Conservation (phyloP, 2,329 filamentous ascomycete genomes). For the Lithohypha guttulata region DNA sequence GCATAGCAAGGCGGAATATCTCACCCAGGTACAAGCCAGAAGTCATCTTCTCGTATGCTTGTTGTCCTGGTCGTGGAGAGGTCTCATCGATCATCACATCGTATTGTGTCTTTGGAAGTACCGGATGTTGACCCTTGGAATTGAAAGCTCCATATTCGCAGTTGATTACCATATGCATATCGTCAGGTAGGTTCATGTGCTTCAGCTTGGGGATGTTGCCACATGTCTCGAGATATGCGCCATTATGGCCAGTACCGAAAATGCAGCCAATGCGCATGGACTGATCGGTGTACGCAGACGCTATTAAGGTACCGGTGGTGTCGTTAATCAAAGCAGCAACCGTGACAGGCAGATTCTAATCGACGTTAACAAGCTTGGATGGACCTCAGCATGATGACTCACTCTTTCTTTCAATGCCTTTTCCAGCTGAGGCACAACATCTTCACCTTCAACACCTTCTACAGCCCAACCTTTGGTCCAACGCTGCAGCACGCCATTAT, state of each 20-base stretch:
- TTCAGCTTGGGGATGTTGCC: constrained; percentile 89
- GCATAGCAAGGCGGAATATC: constrained; percentile 77
- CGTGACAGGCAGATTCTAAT: constrained; percentile 50
- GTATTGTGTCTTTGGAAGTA: constrained; percentile 75
- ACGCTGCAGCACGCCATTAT: constrained; percentile 81
- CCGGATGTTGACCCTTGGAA: constrained; percentile 62
- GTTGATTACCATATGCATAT: constrained; percentile 87
- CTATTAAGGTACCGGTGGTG: constrained; percentile 92
- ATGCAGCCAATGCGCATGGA: constrained; percentile 94
- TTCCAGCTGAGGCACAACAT: constrained; percentile 83
- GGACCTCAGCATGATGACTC: constrained; percentile 16
- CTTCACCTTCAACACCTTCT: constrained; percentile 75
- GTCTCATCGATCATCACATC: constrained; percentile 81
- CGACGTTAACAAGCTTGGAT: background rate
- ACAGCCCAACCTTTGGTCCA: constrained; percentile 99
- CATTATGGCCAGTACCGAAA: constrained; percentile 96
- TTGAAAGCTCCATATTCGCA: constrained; percentile 97
- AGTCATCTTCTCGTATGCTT: constrained; percentile 97
- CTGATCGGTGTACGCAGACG: constrained; percentile 89
- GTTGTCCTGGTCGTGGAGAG: constrained; percentile 84
- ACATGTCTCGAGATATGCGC: constrained; percentile 91
- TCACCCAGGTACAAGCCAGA: constrained; percentile 90
- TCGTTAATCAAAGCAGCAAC: constrained; percentile 92
- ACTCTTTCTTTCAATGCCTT: constrained; percentile 61
- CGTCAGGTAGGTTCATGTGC: constrained; percentile 74